Conservation (phyloP, 495 filamentous ascomycete species). For the Penicillium soppii region DNA sequence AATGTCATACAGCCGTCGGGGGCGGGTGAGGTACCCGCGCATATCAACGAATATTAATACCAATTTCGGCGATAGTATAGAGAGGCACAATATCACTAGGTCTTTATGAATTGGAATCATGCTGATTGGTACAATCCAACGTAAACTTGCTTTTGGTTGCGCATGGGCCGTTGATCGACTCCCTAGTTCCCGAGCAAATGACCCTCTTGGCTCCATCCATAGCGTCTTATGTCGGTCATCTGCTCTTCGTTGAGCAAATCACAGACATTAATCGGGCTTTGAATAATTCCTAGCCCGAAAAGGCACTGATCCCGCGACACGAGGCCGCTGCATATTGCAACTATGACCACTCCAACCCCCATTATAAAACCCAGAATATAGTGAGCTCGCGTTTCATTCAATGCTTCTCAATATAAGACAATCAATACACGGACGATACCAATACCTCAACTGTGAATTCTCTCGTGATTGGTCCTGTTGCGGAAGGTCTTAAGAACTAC, state of each 20-base stretch:
- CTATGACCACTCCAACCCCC: slow-evolving; percentile 15
- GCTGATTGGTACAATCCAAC: neutral
- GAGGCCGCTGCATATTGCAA: slow-evolving; percentile 24
- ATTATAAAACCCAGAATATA: neutral
- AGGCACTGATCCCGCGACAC: slow-evolving; percentile 7
- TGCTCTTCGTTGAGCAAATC: slow-evolving; percentile 14
- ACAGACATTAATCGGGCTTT: neutral
- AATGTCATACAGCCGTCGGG: slow-evolving; percentile 20
- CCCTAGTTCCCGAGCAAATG: slow-evolving; percentile 36
- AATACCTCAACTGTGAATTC: slow-evolving; percentile 4
- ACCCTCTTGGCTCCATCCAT: slow-evolving; percentile 14
- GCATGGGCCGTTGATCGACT: slow-evolving; percentile 41
- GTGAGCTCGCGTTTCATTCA: too few relatives aligned
- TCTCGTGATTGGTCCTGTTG: slow-evolving; percentile 11
- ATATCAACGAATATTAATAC: slow-evolving; percentile 4
- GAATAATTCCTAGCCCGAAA: neutral
- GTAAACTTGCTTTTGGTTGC: slow-evolving; percentile 6
- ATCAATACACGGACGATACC: slow-evolving; percentile 10
- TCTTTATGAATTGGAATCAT: slow-evolving; percentile 15
- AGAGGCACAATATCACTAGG: slow-evolving; percentile 5
- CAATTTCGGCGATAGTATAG: neutral
- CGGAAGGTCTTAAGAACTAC: neutral
- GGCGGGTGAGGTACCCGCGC: neutral
- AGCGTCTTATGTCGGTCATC: slow-evolving; percentile 27
- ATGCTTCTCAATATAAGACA: too few relatives aligned